Conservation (phyloP, 805 yeast genomes). For the Wickerhamomyces rabaulensis region DNA sequence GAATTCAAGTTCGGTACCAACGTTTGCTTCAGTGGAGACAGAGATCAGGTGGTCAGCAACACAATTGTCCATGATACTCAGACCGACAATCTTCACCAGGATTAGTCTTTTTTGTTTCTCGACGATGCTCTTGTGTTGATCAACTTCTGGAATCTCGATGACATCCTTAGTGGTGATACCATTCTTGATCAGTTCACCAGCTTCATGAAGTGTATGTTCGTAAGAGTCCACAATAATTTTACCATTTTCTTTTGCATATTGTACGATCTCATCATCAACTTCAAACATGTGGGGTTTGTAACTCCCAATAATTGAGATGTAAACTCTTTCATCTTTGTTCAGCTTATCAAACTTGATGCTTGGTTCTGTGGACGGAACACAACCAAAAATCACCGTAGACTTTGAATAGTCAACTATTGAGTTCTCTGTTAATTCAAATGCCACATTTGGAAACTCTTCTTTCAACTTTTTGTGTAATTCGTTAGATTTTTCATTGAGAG, state of each 20-base stretch:
- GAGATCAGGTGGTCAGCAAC: conserved; percentile 41
- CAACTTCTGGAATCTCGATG: conserved; percentile 42
- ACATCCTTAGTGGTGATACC: conserved; percentile 33
- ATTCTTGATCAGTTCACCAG: conserved; percentile 58
- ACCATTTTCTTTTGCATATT: conserved; percentile 29
- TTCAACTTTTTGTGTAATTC: conserved; percentile 23
- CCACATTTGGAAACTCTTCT: conserved; percentile 25
- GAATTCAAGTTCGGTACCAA: conserved; percentile 31
- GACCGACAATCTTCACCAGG: conserved; percentile 53
- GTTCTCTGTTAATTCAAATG: conserved; percentile 21
- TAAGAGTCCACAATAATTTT: conserved; percentile 55
- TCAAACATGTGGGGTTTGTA: conserved; percentile 67
- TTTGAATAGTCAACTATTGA: conserved; percentile 26
- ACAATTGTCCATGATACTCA: conserved; percentile 59
- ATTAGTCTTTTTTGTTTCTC: conserved; percentile 27
- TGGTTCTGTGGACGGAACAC: conserved; percentile 53
- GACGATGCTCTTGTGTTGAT: conserved; percentile 8
- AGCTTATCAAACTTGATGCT: conserved; percentile 32
- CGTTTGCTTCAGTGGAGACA: conserved; percentile 18
- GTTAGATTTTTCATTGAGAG: conserved; percentile 31
- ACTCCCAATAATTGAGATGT: conserved; percentile 58
- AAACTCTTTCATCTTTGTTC: conserved; percentile 27
- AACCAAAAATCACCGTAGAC: conserved; percentile 50
- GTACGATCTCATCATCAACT: conserved; percentile 41
- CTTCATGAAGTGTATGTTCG: conserved; percentile 51